Percentiles rank a stretch among this genome's conserved stretches.
Conservation (phyloP, 1,284 basidiomycete species). For the Ganoderma leucocontextum region DNA sequence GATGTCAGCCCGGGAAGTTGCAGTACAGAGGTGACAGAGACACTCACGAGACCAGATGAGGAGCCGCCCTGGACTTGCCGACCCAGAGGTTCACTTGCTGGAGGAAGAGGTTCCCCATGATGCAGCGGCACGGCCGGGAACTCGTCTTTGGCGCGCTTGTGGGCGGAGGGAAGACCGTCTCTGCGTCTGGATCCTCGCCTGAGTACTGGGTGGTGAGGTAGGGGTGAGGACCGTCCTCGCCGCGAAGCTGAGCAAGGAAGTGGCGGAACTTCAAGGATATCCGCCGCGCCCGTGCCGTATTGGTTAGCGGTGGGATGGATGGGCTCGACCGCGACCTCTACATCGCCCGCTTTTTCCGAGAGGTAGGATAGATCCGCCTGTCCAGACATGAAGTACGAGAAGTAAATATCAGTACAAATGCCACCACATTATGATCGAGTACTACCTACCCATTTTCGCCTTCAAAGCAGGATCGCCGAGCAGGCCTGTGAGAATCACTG, state of each 20-base stretch:
- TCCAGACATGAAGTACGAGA: too few relatives aligned
- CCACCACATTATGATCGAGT: too few relatives aligned
- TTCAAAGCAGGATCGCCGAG: conserved; percentile 40
- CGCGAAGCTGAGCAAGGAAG: conserved; percentile 35
- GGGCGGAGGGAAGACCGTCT: conserved; percentile 43
- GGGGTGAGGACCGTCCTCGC: conserved; percentile 35
- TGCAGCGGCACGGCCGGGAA: conserved; percentile 41
- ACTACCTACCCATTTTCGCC: conserved; percentile 40
- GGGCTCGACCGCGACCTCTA: conserved; percentile 42
- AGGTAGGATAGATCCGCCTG: too few relatives aligned
- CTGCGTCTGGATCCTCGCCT: conserved; percentile 38
- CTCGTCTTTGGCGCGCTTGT: conserved; percentile 41
- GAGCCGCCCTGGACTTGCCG: conserved; percentile 41
- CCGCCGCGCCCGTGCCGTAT: conserved; percentile 43
- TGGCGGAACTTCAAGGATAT: conserved; percentile 39
- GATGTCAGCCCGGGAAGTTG: background rate
- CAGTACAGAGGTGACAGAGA: background rate
- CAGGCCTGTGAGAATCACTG: conserved; percentile 40
- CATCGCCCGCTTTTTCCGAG: conserved; percentile 38
- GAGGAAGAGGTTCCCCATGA: conserved; percentile 45
- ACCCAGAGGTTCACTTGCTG: conserved; percentile 47
- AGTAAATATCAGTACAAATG: background rate
- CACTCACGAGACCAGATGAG: conserved; percentile 42
- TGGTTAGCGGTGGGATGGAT: conserved; percentile 40
- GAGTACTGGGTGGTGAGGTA: conserved; percentile 47